Conservation (phyloP, 345 rosid genomes). For the Eucalyptus viminalis region DNA sequence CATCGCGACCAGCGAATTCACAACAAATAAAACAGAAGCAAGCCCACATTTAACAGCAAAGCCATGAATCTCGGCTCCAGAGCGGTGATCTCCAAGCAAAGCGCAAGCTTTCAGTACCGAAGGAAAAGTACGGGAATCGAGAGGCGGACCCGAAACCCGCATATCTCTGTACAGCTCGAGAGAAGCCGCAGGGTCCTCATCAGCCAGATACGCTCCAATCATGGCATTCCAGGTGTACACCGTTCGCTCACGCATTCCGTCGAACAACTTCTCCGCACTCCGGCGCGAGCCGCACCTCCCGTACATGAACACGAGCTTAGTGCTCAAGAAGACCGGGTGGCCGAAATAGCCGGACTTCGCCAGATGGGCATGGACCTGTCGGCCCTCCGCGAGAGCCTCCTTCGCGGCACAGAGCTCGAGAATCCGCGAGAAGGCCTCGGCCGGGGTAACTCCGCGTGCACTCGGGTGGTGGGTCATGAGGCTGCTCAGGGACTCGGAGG, state of each 20-base stretch:
- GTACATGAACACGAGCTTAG: conserved; percentile 68
- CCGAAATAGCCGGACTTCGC: conserved; percentile 10
- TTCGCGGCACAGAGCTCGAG: neutral
- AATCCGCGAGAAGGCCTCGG: neutral
- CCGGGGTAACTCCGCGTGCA: neutral
- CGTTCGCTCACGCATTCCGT: conserved; percentile 45
- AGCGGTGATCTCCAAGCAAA: conserved; percentile 15
- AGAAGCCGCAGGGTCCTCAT: conserved; percentile 31
- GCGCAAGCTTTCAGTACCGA: conserved; percentile 52
- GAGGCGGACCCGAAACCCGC: conserved; percentile 30
- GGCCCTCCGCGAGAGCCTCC: neutral
- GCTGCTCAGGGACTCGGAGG: neutral
- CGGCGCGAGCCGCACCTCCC: conserved; percentile 39
- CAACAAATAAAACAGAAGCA: conserved; percentile 24
- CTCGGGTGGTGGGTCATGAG: neutral
- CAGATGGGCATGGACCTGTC: conserved; percentile 28
- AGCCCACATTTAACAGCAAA: conserved; percentile 36
- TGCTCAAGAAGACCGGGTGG: conserved; percentile 25
- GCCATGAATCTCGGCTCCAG: conserved; percentile 56
- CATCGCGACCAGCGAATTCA: conserved; percentile 67
- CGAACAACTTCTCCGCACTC: conserved; percentile 56
- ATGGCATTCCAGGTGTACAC: conserved; percentile 74
- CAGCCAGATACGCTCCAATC: conserved; percentile 53
- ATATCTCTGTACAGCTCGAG: conserved; percentile 34
- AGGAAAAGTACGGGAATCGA: conserved; percentile 56